These are phyloP conservation scores for Globisporangium yorkense DNA, from an alignment of 352 stramenopile genomes.

Conservation along the genomic window DNA sequence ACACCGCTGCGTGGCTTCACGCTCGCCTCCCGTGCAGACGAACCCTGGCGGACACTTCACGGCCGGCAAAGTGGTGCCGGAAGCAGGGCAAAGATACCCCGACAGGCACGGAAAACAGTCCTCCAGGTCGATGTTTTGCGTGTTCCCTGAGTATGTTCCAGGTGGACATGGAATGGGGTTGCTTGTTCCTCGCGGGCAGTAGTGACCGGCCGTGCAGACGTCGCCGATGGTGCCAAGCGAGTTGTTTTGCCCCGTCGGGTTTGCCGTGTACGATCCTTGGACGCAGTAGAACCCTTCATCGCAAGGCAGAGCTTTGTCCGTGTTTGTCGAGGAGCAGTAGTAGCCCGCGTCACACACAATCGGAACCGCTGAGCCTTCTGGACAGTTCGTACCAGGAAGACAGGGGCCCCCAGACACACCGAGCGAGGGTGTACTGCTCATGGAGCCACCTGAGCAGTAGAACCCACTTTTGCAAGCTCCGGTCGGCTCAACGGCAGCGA, in stretches of 20 bases:
- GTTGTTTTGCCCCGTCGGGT: slow-evolving; percentile 65
- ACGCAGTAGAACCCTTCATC: slow-evolving; percentile 85
- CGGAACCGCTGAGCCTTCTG: slow-evolving; percentile 70
- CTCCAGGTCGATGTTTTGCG: slow-evolving; percentile 40
- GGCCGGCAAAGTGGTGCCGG: slow-evolving; percentile 37
- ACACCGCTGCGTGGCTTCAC: slow-evolving; percentile 46
- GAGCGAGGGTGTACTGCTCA: slow-evolving; percentile 37
- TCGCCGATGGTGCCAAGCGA: slow-evolving; percentile 68
- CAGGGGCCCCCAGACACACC: slow-evolving; percentile 59
- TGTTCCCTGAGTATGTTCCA: slow-evolving; percentile 63
- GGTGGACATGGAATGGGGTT: slow-evolving; percentile 76
- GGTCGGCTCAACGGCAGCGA: slow-evolving; percentile 34
- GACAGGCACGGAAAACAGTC: slow-evolving; percentile 68
- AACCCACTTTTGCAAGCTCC: slow-evolving; percentile 74
- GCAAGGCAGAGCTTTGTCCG: slow-evolving; percentile 60
- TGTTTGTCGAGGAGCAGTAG: slow-evolving; percentile 80
- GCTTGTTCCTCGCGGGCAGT: slow-evolving; percentile 71
- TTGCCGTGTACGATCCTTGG: slow-evolving; percentile 75
- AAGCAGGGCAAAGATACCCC: slow-evolving; percentile 54
- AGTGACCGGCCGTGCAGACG: slow-evolving; percentile 65
- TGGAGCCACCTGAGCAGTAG: slow-evolving; percentile 73
- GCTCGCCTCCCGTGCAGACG: slow-evolving; percentile 57
- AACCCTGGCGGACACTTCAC: slow-evolving; percentile 51
- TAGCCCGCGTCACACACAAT: slow-evolving; percentile 76
- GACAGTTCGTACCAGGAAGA: slow-evolving; percentile 83